phyloP scores from a whole-genome alignment of 2,329 filamentous ascomycete genomes.

The Calonectria pseudoturangicola region DNA sequence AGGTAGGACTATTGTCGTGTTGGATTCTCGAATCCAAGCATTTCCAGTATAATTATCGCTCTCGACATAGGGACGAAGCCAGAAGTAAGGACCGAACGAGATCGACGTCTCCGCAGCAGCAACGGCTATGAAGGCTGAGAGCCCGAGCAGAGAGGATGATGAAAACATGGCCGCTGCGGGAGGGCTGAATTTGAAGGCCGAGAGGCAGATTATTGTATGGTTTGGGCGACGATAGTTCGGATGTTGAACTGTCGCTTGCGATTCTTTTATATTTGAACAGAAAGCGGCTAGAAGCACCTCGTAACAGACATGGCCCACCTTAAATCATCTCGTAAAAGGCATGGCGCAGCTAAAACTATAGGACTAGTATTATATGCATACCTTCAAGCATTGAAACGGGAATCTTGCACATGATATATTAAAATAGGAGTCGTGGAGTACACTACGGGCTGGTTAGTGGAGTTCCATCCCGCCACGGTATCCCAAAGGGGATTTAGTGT shows the following conservation, averaged over 20 bases:
- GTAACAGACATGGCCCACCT: no score
- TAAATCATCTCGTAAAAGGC: neutral
- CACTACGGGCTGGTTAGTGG: neutral
- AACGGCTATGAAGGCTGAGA: neutral
- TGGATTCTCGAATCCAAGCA: slow-evolving; percentile 13
- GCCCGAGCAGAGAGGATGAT: neutral
- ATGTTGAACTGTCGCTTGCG: no score
- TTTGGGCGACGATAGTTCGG: neutral
- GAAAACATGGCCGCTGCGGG: neutral
- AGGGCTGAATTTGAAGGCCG: no score
- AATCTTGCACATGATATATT: neutral
- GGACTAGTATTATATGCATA: neutral
- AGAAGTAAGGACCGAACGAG: slow-evolving; percentile 8
- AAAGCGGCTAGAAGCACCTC: neutral
- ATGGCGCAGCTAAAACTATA: no score
- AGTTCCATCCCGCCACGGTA: neutral
- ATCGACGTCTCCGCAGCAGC: neutral
- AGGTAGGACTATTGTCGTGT: slow-evolving; percentile 3
- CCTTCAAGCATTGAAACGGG: neutral
- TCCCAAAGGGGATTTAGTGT: neutral
- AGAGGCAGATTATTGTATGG: neutral
- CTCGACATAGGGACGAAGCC: neutral
- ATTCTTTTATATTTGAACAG: neutral
- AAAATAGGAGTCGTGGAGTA: neutral
- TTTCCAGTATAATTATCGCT: neutral